Conservation (phyloP, 169 alveolate genomes). For the Neospora caninum region DNA sequence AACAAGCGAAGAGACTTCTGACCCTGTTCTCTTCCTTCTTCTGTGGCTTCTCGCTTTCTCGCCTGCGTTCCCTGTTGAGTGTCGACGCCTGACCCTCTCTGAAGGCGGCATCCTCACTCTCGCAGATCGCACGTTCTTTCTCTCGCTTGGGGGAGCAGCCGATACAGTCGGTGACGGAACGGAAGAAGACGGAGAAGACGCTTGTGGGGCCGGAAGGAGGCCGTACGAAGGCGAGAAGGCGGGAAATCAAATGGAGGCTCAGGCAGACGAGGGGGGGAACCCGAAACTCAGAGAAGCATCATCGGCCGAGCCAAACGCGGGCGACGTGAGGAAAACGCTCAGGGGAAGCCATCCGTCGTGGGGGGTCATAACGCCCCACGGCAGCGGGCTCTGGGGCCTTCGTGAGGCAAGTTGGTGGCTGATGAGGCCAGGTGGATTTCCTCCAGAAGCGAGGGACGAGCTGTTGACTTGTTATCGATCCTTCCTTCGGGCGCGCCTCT, state of each 20-base stretch:
- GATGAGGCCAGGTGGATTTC: background rate
- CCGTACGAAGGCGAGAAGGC: background rate
- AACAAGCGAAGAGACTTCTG: background rate
- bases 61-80: constrained; percentile 33
- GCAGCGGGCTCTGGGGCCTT: background rate
- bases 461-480: background rate
- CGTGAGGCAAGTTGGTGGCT: constrained; percentile 15
- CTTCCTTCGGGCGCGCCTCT: background rate
- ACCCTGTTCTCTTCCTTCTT: background rate
- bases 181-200: background rate
- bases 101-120: background rate
- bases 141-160: background rate
- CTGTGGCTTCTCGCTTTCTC: constrained; percentile 10
- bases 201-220: too few species aligned
- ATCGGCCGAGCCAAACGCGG: background rate
- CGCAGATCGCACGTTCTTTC: constrained; percentile 8
- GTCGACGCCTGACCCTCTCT: background rate
- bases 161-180: background rate
- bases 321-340: background rate
- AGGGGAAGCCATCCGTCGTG: background rate
- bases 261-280: background rate
- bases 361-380: constrained; percentile 1
- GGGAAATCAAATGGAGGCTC: background rate
- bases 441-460: background rate
- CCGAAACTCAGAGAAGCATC: background rate